These are phyloP conservation scores for Hypoxylon intermedium DNA, from an alignment of 495 filamentous ascomycete genomes.

Conservation along the genomic window DNA sequence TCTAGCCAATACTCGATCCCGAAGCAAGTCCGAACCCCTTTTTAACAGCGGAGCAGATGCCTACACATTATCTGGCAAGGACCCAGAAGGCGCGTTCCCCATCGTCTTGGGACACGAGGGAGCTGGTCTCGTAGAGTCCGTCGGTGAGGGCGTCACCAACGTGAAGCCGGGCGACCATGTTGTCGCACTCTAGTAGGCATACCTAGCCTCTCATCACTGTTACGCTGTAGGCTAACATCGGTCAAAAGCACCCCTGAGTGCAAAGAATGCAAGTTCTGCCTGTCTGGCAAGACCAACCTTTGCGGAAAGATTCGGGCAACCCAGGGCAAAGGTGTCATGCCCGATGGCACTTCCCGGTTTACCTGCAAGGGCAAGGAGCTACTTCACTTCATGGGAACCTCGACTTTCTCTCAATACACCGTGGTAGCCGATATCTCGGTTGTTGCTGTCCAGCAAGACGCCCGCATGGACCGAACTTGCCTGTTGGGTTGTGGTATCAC, in stretches of 20 bases:
- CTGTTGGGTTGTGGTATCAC: constrained; percentile 98
- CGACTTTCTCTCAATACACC: constrained; percentile 98
- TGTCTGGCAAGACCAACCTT: constrained; percentile 98
- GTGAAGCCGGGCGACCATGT: constrained; percentile 95
- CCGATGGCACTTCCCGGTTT: constrained; percentile 96
- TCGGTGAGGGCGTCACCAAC: constrained; percentile 92
- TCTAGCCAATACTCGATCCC: constrained; percentile 34
- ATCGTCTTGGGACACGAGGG: constrained; percentile 96
- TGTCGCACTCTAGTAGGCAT: constrained; percentile 89
- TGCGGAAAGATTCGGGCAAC: constrained; percentile 99
- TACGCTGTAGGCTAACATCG: constrained; percentile 11
- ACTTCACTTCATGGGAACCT: constrained; percentile 99
- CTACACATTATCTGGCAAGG: constrained; percentile 97
- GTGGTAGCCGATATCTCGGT: constrained; percentile 99
- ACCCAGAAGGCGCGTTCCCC: constrained; percentile 97
- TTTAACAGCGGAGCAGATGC: constrained; percentile 68
- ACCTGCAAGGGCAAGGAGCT: constrained; percentile 90
- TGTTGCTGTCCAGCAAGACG: constrained; percentile 86
- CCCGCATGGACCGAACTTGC: constrained; percentile 95
- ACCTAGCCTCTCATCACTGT: background rate
- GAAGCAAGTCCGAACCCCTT: constrained; percentile 35
- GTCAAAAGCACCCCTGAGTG: constrained; percentile 87
- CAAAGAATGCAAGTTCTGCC: constrained; percentile 98
- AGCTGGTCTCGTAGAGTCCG: constrained; percentile 94
- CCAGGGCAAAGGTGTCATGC: constrained; percentile 95